Evolutionary conservation across 192 early-diverging fungal genomes (phyloP), one percentile per base, ranked within the genome.

Genomic region (Coemansia sp.): DNA sequence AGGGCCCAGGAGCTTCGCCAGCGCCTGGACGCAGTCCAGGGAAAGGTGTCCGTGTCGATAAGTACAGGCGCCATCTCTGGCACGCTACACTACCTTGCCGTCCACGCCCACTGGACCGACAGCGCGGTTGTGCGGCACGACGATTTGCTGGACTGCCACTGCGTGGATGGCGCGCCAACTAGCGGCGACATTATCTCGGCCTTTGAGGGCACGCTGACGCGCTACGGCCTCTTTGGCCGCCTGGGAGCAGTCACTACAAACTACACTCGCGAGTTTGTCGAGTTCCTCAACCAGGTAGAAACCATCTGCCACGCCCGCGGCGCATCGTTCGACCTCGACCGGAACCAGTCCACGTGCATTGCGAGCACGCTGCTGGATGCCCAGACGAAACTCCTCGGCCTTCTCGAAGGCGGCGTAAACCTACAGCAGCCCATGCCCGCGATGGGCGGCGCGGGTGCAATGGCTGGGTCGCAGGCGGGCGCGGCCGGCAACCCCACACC

Each of bases 241-340:
- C 52, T 71, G 38, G 56, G 56, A n/a, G 48, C 48, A 3, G 61
- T 71, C 8, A 64, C 67, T 5, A 64, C 67, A 42, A 64, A 44
- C 56, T 71, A 71, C 52, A 71, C 67, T 1, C 67, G 60, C 47
- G 67, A 71, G 47, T 64, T 54, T 47, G 60, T 71, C 21, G 67
- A 71, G 56, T 71, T 71, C 37, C 56, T 71, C 27, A 71, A 71
- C 49, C 67, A 71, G 51, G 56, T 38, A 31, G 67, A 71, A 44
- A 64, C 56, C 28, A 59, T 71, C 30, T 71, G 67, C 60, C 67
- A 71, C 29, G 51, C 67, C 18, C 67, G 67, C 34, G 60, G 60
- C 40, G 67, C 32, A 13, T 26, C 51, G 29, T 71, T 71, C 31
- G 67, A 71, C 21, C 53, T 71, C n/a, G 67, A 64, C 38, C 67